Conservation (phyloP, 306 rosid genomes). For the Rosa persica region DNA sequence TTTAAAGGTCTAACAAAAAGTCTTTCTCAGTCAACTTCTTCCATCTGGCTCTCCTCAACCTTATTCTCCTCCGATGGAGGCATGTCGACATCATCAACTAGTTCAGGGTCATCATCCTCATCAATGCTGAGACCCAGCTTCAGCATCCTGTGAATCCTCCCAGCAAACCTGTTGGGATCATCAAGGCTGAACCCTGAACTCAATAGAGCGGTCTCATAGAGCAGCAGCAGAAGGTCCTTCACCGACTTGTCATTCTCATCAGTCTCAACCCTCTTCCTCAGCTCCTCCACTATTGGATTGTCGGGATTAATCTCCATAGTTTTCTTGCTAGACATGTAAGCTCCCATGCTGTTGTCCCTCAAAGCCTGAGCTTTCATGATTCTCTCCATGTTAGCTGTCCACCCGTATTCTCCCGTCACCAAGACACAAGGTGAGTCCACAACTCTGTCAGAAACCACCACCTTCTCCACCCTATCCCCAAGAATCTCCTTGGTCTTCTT, state of each 20-base stretch:
- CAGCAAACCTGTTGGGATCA: slow-evolving; percentile 29
- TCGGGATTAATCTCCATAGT: slow-evolving; percentile 39
- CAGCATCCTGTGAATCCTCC: slow-evolving; percentile 32
- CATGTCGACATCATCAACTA: slow-evolving; percentile 9
- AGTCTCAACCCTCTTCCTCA: slow-evolving; percentile 23
- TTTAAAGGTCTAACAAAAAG: background rate
- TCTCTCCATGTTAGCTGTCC: slow-evolving; percentile 43
- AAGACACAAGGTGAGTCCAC: slow-evolving; percentile 30
- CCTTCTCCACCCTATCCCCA: slow-evolving; percentile 36
- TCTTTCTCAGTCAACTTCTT: slow-evolving; percentile 21
- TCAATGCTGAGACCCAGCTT: slow-evolving; percentile 30
- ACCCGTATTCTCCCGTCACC: slow-evolving; percentile 30
- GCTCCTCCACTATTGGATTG: slow-evolving; percentile 26
- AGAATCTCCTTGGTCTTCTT: slow-evolving; percentile 32
- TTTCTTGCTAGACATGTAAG: slow-evolving; percentile 39
- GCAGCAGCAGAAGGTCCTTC: slow-evolving; percentile 29
- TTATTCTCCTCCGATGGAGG: slow-evolving; percentile 15
- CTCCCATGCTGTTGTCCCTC: slow-evolving; percentile 28
- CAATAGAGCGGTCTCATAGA: slow-evolving; percentile 24
- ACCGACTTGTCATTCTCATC: slow-evolving; percentile 27
- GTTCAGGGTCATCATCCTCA: background rate
- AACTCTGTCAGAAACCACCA: slow-evolving; percentile 28
- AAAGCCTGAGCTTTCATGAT: slow-evolving; percentile 39
- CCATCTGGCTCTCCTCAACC: slow-evolving; percentile 23
- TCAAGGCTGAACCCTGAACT: slow-evolving; percentile 32